Percentiles rank a stretch among this genome's conserved stretches.
Evolutionary conservation across 2,329 filamentous ascomycete genomes (phyloP).

Genomic region (Magnaporthiopsis rhizophila): DNA sequence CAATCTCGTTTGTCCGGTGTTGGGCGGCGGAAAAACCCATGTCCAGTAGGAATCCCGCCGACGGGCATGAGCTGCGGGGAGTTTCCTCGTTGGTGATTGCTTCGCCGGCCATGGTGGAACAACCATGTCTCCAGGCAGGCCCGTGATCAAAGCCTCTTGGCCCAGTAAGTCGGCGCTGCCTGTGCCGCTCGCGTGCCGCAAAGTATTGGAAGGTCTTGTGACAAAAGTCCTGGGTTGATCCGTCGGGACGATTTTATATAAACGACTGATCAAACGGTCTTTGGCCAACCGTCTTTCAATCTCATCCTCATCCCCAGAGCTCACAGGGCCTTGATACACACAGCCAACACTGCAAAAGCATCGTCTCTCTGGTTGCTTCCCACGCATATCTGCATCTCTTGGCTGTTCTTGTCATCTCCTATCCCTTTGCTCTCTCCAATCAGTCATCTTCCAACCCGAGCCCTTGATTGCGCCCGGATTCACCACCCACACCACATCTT

Average conservation of each 20-base stretch:
- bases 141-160: background rate
- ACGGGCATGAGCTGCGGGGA: no score
- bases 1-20: background rate
- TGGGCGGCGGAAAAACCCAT: background rate
- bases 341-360: background rate
- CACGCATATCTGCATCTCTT: background rate
- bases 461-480: background rate
- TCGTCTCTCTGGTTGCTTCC: background rate
- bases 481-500: background rate
- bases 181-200: background rate
- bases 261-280: background rate
- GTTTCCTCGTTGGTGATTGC: background rate
- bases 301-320: background rate
- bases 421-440: background rate
- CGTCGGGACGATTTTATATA: background rate
- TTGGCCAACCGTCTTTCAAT: background rate
- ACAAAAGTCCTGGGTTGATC: background rate
- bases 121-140: background rate
- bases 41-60: background rate
- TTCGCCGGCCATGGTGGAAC: background rate
- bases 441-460: background rate
- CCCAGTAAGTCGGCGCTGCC: background rate
- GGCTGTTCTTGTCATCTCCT: background rate
- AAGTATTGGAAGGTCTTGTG: background rate
- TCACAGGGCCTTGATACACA: background rate